phyloP scores from a whole-genome alignment of 331 rosid species.

The Pyracantha coccinea region DNA sequence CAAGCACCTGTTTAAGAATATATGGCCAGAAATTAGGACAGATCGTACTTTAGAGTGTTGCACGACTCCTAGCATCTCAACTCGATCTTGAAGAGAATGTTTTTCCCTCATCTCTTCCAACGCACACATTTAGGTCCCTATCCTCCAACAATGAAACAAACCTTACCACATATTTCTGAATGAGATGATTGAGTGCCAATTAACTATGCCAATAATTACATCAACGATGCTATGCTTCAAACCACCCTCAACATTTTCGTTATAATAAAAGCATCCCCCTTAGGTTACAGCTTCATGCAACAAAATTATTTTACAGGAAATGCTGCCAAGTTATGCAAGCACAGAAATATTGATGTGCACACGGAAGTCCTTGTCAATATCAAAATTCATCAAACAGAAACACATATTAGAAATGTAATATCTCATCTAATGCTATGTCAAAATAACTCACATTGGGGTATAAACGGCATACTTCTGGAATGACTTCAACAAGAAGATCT shows the following conservation, averaged over 20 bases:
- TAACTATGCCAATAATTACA: constrained; percentile 9
- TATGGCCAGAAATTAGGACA: constrained; percentile 73
- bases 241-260: neutral
- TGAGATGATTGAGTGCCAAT: constrained; percentile 11
- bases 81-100: constrained; percentile 91
- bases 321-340: neutral
- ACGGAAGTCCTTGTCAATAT: no score
- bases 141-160: constrained; percentile 87
- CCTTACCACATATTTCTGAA: constrained; percentile 40
- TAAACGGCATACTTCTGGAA: constrained; percentile 84
- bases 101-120: constrained; percentile 97
- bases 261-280: neutral
- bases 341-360: no score
- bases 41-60: constrained; percentile 75
- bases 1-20: constrained; percentile 77
- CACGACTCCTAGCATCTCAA: constrained; percentile 91
- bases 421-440: neutral
- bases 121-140: constrained; percentile 93
- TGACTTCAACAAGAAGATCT: constrained; percentile 93
- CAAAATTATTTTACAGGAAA: neutral
- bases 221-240: neutral
- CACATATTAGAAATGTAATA: neutral
- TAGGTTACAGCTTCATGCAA: neutral
- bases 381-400: neutral
- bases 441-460: constrained; percentile 62